phyloP scores from a whole-genome alignment of 1,284 basidiomycete genomes.

The Moesziomyces sp. region DNA sequence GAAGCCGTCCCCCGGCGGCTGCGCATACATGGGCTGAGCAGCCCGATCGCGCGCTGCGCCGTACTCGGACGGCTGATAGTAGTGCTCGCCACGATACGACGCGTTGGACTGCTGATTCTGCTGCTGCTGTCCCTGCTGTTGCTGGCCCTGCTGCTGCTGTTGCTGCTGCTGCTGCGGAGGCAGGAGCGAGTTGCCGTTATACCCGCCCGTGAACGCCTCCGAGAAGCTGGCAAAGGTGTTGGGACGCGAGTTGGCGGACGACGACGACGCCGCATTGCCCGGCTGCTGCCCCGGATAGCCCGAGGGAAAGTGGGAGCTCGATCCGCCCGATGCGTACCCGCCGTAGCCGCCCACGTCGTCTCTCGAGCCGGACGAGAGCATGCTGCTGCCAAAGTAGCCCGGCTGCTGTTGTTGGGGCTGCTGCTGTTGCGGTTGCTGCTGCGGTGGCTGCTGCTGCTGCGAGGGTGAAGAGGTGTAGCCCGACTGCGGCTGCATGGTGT shows the following conservation, averaged over 20 bases:
- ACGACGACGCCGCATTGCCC: constrained; percentile 28
- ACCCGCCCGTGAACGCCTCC: constrained; percentile 32
- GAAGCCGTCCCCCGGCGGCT: constrained; percentile 17
- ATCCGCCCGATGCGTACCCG: constrained; percentile 31
- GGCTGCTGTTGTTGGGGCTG: constrained; percentile 33
- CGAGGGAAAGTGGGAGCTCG: constrained; percentile 40
- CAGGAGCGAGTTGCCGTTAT: constrained; percentile 37
- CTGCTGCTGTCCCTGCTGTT: constrained; percentile 18
- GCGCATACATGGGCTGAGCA: constrained; percentile 24
- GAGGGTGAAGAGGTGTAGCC: constrained; percentile 33
- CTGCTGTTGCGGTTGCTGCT: constrained; percentile 24
- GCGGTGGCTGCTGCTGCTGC: background rate
- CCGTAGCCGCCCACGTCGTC: constrained; percentile 35
- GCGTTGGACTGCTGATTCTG: constrained; percentile 19
- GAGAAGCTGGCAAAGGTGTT: constrained; percentile 46
- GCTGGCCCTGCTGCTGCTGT: constrained; percentile 13
- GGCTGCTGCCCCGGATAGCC: constrained; percentile 23
- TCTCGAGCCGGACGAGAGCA: constrained; percentile 35
- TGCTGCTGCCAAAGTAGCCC: constrained; percentile 32
- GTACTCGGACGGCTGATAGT: constrained; percentile 42
- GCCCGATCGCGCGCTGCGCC: constrained; percentile 31
- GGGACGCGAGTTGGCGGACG: constrained; percentile 33
- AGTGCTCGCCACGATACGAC: constrained; percentile 41
- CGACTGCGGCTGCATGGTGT: constrained; percentile 31
- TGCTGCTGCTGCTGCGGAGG: constrained; percentile 28